Evolutionary conservation across 2,329 filamentous ascomycete genomes (phyloP).

Genomic region (Lasiodiplodia citricola): DNA sequence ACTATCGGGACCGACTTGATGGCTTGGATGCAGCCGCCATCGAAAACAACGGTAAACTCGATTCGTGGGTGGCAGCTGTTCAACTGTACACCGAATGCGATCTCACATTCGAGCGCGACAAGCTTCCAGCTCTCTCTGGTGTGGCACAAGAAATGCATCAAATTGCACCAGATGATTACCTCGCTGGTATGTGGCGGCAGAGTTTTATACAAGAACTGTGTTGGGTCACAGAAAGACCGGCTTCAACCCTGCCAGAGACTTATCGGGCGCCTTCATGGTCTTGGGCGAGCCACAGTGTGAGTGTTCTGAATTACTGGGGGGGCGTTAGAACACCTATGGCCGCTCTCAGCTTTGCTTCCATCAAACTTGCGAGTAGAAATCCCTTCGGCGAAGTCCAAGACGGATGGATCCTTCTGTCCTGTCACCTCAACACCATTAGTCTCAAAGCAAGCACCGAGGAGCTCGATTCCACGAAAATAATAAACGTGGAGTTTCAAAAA

Average conservation of each 20-base stretch:
- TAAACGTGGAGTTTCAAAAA: background rate
- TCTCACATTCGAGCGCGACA: background rate
- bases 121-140: background rate
- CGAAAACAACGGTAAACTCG: fast-evolving
- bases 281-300: background rate
- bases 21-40: background rate
- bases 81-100: background rate
- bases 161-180: background rate
- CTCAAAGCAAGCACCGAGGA: background rate
- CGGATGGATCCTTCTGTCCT: background rate
- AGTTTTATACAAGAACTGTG: background rate
- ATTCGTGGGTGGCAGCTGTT: background rate
- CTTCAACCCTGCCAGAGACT: background rate
- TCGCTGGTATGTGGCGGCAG: background rate
- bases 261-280: background rate
- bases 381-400: background rate
- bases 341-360: too few relatives aligned
- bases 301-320: background rate
- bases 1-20: too few relatives aligned
- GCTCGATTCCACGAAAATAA: fast-evolving
- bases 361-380: background rate
- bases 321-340: background rate
- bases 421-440: background rate
- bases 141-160: background rate
- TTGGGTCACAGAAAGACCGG: background rate